These are phyloP conservation scores for Adiantum capillusveneris DNA, from an alignment of 75 land plant species.

Conservation along the genomic window DNA sequence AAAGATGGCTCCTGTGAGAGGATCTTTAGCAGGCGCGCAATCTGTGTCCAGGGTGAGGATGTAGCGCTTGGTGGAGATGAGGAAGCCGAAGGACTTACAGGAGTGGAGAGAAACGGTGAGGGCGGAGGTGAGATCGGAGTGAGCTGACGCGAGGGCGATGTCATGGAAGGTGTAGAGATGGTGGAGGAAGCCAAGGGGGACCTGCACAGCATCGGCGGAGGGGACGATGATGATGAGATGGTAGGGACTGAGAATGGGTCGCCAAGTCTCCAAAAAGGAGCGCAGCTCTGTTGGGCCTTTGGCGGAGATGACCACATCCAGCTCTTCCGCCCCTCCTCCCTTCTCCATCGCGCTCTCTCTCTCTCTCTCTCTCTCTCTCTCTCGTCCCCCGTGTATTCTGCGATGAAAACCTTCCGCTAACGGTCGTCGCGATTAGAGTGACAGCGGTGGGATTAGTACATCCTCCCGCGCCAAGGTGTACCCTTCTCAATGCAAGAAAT, in stretches of 20 bases:
- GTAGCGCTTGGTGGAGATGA: slow-evolving; percentile 60
- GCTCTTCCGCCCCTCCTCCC: not conserved
- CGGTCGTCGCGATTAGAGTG: too few relatives aligned
- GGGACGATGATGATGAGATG: slow-evolving; percentile 74
- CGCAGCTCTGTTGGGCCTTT: slow-evolving; percentile 30
- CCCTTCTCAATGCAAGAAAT: too few relatives aligned
- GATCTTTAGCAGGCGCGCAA: slow-evolving; percentile 43
- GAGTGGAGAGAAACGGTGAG: slow-evolving; percentile 5
- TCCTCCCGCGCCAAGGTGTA: too few relatives aligned
- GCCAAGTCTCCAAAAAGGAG: slow-evolving; percentile 58
- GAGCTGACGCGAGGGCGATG: slow-evolving; percentile 31
- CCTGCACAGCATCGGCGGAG: slow-evolving; percentile 31
- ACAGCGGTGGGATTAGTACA: too few relatives aligned
- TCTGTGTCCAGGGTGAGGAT: slow-evolving; percentile 71
- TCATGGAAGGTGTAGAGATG: slow-evolving; percentile 42
- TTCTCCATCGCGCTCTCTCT: too few relatives aligned
- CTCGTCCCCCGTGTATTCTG: too few relatives aligned
- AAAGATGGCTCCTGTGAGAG: slow-evolving; percentile 25
- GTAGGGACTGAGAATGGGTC: slow-evolving; percentile 38
- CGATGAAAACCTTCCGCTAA: too few relatives aligned
- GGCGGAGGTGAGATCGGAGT: slow-evolving; percentile 13
- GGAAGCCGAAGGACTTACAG: slow-evolving; percentile 73
- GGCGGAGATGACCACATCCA: not conserved
- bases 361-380: too few relatives aligned
- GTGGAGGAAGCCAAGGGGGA: slow-evolving; percentile 50